A percentile compares a stretch with the other conserved stretches of the same genome.
phyloP scores from a whole-genome alignment of 2,329 filamentous ascomycete genomes.

The Zalaria obscura region DNA sequence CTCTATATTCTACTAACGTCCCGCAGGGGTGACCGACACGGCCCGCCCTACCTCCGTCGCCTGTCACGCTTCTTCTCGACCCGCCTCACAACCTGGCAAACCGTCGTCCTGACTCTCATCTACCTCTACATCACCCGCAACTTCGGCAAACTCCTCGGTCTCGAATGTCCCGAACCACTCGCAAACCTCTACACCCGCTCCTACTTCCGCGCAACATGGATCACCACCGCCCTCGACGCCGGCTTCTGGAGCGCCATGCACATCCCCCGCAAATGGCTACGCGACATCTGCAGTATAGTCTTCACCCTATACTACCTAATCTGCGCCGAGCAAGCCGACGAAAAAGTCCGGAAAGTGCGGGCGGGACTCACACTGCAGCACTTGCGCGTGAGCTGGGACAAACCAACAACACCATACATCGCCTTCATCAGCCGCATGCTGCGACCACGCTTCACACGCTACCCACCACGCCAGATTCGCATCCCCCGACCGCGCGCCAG shows the following conservation, averaged over 20 bases:
- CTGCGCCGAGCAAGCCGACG: conserved; percentile 85
- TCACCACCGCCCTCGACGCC: conserved; percentile 84
- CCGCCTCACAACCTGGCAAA: conserved; percentile 77
- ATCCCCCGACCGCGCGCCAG: conserved; percentile 71
- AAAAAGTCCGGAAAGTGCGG: conserved; percentile 86
- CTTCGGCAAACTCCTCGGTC: conserved; percentile 79
- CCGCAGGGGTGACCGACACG: conserved; percentile 67
- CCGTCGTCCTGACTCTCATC: conserved; percentile 71
- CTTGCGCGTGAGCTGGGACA: conserved; percentile 88
- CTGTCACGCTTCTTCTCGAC: conserved; percentile 59
- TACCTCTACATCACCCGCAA: conserved; percentile 87
- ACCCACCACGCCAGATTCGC: conserved; percentile 66
- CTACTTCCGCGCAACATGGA: conserved; percentile 95
- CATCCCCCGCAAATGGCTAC: conserved; percentile 64
- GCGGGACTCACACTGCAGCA: conserved; percentile 82
- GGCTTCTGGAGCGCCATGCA: conserved; percentile 99
- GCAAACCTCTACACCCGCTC: conserved; percentile 84
- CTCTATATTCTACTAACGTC: conserved; percentile 12
- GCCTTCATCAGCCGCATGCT: conserved; percentile 56
- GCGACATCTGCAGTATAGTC: conserved; percentile 67
- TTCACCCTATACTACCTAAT: conserved; percentile 88
- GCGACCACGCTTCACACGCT: conserved; percentile 54
- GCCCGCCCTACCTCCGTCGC: conserved; percentile 59
- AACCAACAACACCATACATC: conserved; percentile 78
- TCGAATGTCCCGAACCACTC: conserved; percentile 86